phyloP scores from a whole-genome alignment of 2,329 filamentous ascomycete genomes.

The Botrytis hyacinthi region DNA sequence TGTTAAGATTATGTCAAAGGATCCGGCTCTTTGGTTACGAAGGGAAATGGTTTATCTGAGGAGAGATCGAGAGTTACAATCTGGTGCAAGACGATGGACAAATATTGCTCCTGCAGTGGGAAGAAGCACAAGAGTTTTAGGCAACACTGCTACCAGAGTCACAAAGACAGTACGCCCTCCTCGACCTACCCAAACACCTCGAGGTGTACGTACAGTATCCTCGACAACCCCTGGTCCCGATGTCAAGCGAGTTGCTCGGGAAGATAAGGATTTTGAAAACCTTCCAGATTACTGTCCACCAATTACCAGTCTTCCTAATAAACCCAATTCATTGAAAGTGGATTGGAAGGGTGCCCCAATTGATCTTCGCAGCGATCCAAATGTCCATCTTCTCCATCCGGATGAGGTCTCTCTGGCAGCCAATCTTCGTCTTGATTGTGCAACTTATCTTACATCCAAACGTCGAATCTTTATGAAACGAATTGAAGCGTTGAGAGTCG shows the following conservation, averaged over 20 bases:
- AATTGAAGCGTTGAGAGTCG: constrained; percentile 61
- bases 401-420: constrained; percentile 76
- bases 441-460: constrained; percentile 89
- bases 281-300: constrained; percentile 74
- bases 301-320: constrained; percentile 60
- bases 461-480: constrained; percentile 82
- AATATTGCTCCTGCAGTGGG: constrained; percentile 33
- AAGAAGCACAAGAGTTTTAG: constrained; percentile 4
- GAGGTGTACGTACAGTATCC: constrained; percentile 13
- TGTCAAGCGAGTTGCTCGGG: constrained; percentile 60
- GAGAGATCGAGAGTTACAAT: constrained; percentile 31
- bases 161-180: constrained; percentile 20
- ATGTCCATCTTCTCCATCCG: constrained; percentile 68
- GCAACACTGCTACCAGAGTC: constrained; percentile 14
- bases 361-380: constrained; percentile 70
- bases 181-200: constrained; percentile 23
- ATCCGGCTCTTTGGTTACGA: constrained; percentile 32
- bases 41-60: constrained; percentile 35
- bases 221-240: constrained; percentile 38
- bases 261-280: constrained; percentile 76
- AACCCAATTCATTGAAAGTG: constrained; percentile 71
- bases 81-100: constrained; percentile 29
- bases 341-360: constrained; percentile 84
- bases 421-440: constrained; percentile 77
- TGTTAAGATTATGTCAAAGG: constrained; percentile 39